Conservation (phyloP, 2,329 filamentous ascomycete species). For the Cytospora piceae region DNA sequence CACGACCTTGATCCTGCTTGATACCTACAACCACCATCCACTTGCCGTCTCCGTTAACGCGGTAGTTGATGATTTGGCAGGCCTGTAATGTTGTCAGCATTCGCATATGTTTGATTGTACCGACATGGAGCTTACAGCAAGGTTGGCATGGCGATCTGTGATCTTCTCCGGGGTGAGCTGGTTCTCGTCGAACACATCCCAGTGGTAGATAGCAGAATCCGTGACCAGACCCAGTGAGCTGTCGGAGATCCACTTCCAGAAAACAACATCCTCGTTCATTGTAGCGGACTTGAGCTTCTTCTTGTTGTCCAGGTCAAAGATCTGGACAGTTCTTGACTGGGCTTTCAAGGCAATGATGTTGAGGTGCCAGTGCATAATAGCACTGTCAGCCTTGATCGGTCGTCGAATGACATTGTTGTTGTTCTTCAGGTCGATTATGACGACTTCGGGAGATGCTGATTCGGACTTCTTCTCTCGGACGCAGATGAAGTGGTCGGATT, state of each 20-base stretch:
- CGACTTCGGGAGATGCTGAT: conserved; percentile 84
- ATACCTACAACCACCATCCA: conserved; percentile 99
- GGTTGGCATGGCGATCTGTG: conserved; percentile 91
- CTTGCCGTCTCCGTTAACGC: conserved; percentile 91
- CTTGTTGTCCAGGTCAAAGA: conserved; percentile 93
- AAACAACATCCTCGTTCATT: conserved; percentile 96
- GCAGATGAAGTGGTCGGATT: conserved; percentile 96
- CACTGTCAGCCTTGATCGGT: conserved; percentile 98
- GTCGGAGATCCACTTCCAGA: conserved; percentile 99
- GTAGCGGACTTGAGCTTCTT: conserved; percentile 94
- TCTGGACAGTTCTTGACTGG: conserved; percentile 91
- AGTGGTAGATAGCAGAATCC: conserved; percentile 90
- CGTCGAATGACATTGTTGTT: conserved; percentile 92
- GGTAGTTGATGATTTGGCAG: conserved; percentile 99
- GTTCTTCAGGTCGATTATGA: conserved; percentile 98
- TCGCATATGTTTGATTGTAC: not conserved
- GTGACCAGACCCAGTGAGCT: conserved; percentile 87
- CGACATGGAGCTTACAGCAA: conserved; percentile 63
- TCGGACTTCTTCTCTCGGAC: conserved; percentile 92
- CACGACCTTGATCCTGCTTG: conserved; percentile 87
- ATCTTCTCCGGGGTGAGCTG: conserved; percentile 84
- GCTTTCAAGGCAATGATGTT: conserved; percentile 97
- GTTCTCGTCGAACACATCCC: conserved; percentile 89
- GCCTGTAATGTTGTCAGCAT: conserved; percentile 56
- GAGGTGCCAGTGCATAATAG: conserved; percentile 98